Conservation (phyloP, 1,284 basidiomycete genomes). For the Waitea zeae region DNA sequence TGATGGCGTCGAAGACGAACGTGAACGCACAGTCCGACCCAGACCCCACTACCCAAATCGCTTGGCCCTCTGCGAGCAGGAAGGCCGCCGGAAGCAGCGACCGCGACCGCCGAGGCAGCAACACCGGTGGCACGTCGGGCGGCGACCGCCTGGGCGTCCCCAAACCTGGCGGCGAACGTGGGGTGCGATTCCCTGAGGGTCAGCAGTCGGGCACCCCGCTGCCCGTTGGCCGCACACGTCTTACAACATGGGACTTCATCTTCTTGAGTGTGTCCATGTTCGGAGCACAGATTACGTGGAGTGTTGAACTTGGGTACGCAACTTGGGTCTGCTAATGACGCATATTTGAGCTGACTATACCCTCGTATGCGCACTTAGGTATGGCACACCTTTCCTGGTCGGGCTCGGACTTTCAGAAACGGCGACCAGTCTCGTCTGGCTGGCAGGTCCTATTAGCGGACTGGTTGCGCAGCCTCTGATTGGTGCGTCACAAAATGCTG, state of each 20-base stretch:
- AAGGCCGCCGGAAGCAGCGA: not conserved
- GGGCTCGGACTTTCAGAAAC: conserved; percentile 81
- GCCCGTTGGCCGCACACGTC: conserved; percentile 13
- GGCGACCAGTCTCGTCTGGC: conserved; percentile 88
- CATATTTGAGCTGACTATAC: not conserved
- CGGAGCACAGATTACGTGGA: conserved; percentile 89
- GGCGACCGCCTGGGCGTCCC: not conserved
- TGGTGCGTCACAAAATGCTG: conserved; percentile 28
- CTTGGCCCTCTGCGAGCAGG: conserved; percentile 47
- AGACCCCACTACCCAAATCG: conserved; percentile 54
- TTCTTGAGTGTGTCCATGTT: conserved; percentile 72
- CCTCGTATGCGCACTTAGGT: no score
- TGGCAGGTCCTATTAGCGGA: conserved; percentile 90
- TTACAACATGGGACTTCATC: conserved; percentile 60
- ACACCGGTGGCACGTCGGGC: not conserved
- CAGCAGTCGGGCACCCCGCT: conserved; percentile 4
- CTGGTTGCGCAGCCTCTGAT: conserved; percentile 91
- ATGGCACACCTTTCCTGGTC: conserved; percentile 88
- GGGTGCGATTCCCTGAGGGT: not conserved
- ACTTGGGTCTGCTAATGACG: no score
- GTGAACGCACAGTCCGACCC: conserved; percentile 36
- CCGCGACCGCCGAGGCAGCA: not conserved
- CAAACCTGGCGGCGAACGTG: not conserved
- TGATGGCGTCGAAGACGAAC: not conserved
- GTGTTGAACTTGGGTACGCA: conserved; percentile 71